These are phyloP conservation scores for Claviceps purpurea DNA, from an alignment of 2,329 filamentous ascomycete species.

Conservation along the genomic window DNA sequence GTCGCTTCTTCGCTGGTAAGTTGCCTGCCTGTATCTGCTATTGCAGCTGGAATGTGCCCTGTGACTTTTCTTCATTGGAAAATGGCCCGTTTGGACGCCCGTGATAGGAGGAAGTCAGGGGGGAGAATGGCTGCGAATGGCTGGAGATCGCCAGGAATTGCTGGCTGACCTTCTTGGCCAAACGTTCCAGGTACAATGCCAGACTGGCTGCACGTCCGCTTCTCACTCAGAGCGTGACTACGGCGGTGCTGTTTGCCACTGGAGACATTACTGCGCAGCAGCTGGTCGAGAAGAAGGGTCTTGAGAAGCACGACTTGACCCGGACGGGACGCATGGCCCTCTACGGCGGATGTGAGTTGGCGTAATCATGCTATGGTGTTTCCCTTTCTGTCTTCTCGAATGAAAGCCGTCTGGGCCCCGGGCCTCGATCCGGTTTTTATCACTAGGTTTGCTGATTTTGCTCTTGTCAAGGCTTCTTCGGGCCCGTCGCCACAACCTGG, in stretches of 20 bases:
- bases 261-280: slow-evolving; percentile 90
- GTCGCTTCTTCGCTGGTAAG: slow-evolving; percentile 20
- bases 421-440: no score
- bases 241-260: slow-evolving; percentile 80
- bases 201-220: slow-evolving; percentile 69
- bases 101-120: not conserved
- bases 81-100: not conserved
- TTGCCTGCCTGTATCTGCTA: not conserved
- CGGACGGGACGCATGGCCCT: slow-evolving; percentile 67
- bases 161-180: slow-evolving; percentile 5
- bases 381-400: not conserved
- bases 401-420: no score
- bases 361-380: not conserved
- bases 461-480: slow-evolving; percentile 53
- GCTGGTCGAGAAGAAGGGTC: slow-evolving; percentile 67
- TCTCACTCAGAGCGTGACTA: slow-evolving; percentile 82
- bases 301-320: slow-evolving; percentile 59
- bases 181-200: slow-evolving; percentile 62
- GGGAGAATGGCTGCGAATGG: not conserved
- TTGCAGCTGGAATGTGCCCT: no score
- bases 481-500: slow-evolving; percentile 78
- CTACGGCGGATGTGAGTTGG: slow-evolving; percentile 58
- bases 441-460: not conserved
- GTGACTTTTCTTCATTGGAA: not conserved
- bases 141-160: not conserved